These are phyloP conservation scores for Paxillus rubicundulus DNA, from an alignment of 768 basidiomycete species.

Conservation along the genomic window DNA sequence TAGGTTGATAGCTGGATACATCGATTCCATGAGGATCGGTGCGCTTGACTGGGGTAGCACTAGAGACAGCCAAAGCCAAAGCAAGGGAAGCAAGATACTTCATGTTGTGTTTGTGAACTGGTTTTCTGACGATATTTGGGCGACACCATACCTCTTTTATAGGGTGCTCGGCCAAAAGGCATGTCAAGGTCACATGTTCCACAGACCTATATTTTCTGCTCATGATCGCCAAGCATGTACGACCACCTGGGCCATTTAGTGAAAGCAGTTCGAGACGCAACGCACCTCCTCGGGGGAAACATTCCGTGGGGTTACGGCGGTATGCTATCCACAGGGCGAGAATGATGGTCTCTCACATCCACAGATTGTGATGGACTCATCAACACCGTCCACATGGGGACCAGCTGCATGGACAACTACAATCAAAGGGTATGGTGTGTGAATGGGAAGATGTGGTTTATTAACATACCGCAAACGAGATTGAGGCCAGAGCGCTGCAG, in stretches of 20 bases:
- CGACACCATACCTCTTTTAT: constrained; percentile 11
- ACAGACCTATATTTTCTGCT: not conserved
- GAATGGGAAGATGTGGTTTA: not conserved
- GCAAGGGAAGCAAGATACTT: constrained; percentile 18
- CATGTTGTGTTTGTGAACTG: constrained; percentile 10
- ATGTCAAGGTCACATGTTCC: not conserved
- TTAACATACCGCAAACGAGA: no score
- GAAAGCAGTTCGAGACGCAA: not conserved
- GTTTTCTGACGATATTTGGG: not conserved
- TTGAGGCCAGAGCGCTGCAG: no score
- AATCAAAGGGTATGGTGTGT: no score
- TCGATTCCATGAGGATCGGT: constrained; percentile 51
- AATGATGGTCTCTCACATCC: not conserved
- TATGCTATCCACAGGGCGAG: not conserved
- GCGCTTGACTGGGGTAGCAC: constrained; percentile 25
- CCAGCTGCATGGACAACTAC: no score
- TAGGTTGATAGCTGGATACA: constrained; percentile 49
- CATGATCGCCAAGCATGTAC: constrained; percentile 15
- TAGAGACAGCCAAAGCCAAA: constrained; percentile 13
- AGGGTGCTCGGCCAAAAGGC: not conserved
- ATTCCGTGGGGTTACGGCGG: not conserved
- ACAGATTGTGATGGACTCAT: not conserved
- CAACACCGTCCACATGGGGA: not conserved
- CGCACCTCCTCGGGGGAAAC: not conserved
- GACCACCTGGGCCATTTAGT: not conserved